Conservation (phyloP, 2,329 filamentous ascomycete genomes). For the Hortaea werneckii region DNA sequence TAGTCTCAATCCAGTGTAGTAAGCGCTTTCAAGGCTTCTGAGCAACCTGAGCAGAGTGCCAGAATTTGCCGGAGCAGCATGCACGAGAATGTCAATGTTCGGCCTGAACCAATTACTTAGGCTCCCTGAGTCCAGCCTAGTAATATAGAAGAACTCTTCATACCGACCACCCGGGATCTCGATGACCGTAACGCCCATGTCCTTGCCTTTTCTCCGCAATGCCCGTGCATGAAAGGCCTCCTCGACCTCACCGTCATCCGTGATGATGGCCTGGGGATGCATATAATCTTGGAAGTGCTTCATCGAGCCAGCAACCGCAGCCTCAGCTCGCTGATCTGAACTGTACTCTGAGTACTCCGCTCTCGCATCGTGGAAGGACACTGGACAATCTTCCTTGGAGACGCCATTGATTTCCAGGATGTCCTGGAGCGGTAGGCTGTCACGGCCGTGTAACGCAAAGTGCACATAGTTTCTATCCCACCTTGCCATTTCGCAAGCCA, state of each 20-base stretch:
- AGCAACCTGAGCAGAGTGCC: constrained; percentile 69
- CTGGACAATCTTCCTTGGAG: constrained; percentile 49
- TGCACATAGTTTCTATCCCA: constrained; percentile 66
- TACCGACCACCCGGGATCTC: constrained; percentile 57
- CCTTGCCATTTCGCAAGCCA: constrained; percentile 77
- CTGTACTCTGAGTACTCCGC: constrained; percentile 63
- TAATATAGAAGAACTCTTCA: constrained; percentile 64
- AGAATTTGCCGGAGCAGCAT: constrained; percentile 59
- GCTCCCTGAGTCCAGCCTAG: constrained; percentile 62
- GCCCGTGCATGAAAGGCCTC: constrained; percentile 57
- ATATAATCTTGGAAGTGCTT: constrained; percentile 63
- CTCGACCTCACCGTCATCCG: constrained; percentile 59
- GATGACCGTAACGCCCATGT: constrained; percentile 54
- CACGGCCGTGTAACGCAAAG: constrained; percentile 66
- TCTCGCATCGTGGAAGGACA: constrained; percentile 63
- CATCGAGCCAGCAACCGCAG: constrained; percentile 54
- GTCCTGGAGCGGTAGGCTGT: constrained; percentile 57
- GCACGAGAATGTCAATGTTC: constrained; percentile 72
- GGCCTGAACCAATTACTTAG: constrained; percentile 69
- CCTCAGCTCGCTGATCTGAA: constrained; percentile 57
- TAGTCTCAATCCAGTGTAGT: constrained; percentile 58
- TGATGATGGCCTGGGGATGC: constrained; percentile 65
- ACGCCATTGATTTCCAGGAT: constrained; percentile 71
- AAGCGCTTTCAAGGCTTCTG: constrained; percentile 61
- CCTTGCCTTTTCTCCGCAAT: constrained; percentile 45